Percentiles rank a stretch among this genome's conserved stretches.
Conservation (phyloP, 306 rosid genomes). For the Begonia loranthoides region DNA sequence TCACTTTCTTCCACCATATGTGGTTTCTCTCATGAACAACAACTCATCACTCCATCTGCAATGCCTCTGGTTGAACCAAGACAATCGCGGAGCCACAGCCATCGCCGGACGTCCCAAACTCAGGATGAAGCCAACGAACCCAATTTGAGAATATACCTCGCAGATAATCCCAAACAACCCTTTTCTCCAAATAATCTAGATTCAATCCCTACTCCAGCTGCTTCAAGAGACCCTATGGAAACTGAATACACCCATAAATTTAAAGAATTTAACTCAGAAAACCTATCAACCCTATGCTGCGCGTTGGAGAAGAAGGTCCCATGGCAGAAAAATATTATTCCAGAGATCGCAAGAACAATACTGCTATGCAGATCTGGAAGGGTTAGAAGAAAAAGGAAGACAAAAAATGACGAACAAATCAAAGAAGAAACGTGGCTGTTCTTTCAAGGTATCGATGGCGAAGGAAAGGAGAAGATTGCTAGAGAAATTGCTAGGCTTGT, state of each 20-base stretch:
- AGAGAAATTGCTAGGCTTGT: constrained; percentile 54
- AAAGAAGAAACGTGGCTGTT: constrained; percentile 94
- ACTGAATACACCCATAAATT: constrained; percentile 38
- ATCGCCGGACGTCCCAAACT: no score
- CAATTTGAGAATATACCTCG: not conserved
- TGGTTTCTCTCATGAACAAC: constrained; percentile 50
- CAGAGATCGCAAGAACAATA: constrained; percentile 52
- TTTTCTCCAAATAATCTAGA: constrained; percentile 26
- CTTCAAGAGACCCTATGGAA: constrained; percentile 50
- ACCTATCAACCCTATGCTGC: constrained; percentile 45
- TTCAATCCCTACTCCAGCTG: constrained; percentile 52
- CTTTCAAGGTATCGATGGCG: constrained; percentile 60
- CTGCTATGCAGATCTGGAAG: constrained; percentile 73
- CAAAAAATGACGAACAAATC: constrained; percentile 5
- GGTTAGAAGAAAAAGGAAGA: constrained; percentile 47
- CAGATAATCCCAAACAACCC: constrained; percentile 18
- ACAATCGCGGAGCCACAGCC: no score
- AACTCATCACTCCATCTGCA: no score
- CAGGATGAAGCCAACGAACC: constrained; percentile 7
- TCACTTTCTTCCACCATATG: constrained; percentile 68
- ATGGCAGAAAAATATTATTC: constrained; percentile 64
- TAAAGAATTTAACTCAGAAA: constrained; percentile 57
- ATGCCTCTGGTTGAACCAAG: not conserved
- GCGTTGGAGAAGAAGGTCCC: constrained; percentile 72
- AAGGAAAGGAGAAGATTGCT: constrained; percentile 58